phyloP scores from a whole-genome alignment of 768 basidiomycete genomes.

The Tricholoma terreum region DNA sequence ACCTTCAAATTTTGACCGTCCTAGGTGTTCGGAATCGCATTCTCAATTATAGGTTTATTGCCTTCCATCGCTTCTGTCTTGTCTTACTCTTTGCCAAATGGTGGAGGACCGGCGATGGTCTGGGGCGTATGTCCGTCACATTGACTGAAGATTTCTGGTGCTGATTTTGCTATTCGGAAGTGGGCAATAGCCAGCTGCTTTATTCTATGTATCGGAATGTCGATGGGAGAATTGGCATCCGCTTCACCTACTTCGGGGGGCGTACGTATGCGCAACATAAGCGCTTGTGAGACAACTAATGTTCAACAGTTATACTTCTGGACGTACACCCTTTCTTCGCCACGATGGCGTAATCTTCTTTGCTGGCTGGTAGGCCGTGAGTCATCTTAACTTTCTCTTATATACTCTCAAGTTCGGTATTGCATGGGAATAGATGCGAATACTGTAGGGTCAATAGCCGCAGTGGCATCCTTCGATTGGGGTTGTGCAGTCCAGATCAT shows the following conservation, averaged over 20 bases:
- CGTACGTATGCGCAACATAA: slow-evolving; percentile 29
- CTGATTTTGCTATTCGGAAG: slow-evolving; percentile 28
- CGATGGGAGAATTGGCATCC: slow-evolving; percentile 69
- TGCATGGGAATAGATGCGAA: slow-evolving; percentile 51
- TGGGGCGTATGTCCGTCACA: slow-evolving; percentile 53
- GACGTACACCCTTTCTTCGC: slow-evolving; percentile 56
- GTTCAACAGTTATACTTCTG: slow-evolving; percentile 56
- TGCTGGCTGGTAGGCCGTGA: too few relatives aligned
- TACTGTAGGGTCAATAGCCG: slow-evolving; percentile 40
- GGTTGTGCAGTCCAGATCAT: slow-evolving; percentile 57
- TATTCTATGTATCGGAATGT: slow-evolving; percentile 58
- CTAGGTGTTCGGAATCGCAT: slow-evolving; percentile 68
- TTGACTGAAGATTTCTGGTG: background rate
- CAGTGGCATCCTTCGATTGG: slow-evolving; percentile 58
- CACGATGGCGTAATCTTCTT: too few relatives aligned
- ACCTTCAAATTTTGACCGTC: too few relatives aligned
- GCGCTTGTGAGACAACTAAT: background rate
- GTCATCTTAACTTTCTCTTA: too few relatives aligned
- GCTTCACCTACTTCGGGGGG: slow-evolving; percentile 75
- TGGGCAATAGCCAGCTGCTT: slow-evolving; percentile 67
- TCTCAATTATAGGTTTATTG: slow-evolving; percentile 65
- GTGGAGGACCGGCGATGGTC: slow-evolving; percentile 67
- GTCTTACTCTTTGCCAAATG: slow-evolving; percentile 62
- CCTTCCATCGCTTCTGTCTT: slow-evolving; percentile 61
- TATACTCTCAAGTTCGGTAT: slow-evolving; percentile 15